Evolutionary conservation across 208 protist species (phyloP), one percentile per base, ranked within the genome.

Genomic region (Angomonas ambiguus): DNA sequence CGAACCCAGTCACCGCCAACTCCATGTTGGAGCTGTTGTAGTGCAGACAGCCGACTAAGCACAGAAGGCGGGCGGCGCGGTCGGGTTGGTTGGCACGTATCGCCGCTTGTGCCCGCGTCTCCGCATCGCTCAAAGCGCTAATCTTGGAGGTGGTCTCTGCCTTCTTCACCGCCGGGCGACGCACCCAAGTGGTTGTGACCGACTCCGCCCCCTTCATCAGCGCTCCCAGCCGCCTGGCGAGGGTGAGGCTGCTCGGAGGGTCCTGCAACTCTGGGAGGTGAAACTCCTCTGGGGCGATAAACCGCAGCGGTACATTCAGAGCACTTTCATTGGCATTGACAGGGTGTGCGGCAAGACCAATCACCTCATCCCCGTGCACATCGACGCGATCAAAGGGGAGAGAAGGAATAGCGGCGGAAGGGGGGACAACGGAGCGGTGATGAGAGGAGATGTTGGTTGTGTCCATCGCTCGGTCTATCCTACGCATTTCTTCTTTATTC

Each of bases 21-120:
- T 91, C 83, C 33, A 90, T 62, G 74, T 93, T 94, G 45, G 83
- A 82, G 72, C 77, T 82, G 68, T 90, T 93, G 83, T 95, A 96
- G 67, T 88, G 74, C 57, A 96, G 48, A 20, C 73, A 75, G n/a
- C 81, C 91, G 1, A 77, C 71, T 1, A 76, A 67, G 51, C 77
- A 86, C 53, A 82, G 77, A 10, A 91, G 77, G 34, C 67, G 71
- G 1, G 82, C 83, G n/a, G 76, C 79, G 33, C 85, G 76, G 16
- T 22, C 45, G n/a, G 65, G 73, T 35, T 93, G 76, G 10, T 79
- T 80, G 3, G 72, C 66, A 11, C 91, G 80, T 38, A 83, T 45
- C 11, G 87, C 78, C 4, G 83, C 71, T 61, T 84, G 77, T 28
- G 79, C 81, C n/a, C 84, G 83, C 30, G 77, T 67, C 56, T 82